Percentiles rank a stretch among this genome's conserved stretches.
Conservation (phyloP, 2,329 filamentous ascomycete species). For the Colletotrichum costaricense region DNA sequence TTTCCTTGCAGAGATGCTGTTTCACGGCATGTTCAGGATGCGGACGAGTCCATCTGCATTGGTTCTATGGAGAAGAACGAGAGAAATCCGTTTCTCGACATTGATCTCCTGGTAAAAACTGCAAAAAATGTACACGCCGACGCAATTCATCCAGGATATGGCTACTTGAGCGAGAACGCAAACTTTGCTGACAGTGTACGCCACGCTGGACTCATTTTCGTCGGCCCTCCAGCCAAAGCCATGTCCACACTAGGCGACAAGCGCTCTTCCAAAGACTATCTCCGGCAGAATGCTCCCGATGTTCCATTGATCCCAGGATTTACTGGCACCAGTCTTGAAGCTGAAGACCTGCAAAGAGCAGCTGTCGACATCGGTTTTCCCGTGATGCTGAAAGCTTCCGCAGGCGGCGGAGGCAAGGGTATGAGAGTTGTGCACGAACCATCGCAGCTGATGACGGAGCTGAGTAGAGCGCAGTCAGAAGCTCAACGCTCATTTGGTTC, state of each 20-base stretch:
- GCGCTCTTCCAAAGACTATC: conserved; percentile 37
- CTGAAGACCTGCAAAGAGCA: too few relatives aligned
- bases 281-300: conserved; percentile 33
- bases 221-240: too few relatives aligned
- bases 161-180: conserved; percentile 35
- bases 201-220: too few relatives aligned
- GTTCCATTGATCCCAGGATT: conserved; percentile 36
- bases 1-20: too few relatives aligned
- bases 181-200: too few relatives aligned
- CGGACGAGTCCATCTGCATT: too few relatives aligned
- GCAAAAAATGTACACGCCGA: not conserved
- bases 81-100: too few relatives aligned
- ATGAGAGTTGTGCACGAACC: conserved; percentile 41
- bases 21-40: too few relatives aligned
- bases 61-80: too few relatives aligned
- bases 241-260: conserved; percentile 38
- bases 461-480: conserved; percentile 28
- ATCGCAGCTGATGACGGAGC: conserved; percentile 35
- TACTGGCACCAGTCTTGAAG: too few relatives aligned
- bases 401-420: conserved; percentile 55
- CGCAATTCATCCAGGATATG: conserved; percentile 38
- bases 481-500: too few relatives aligned
- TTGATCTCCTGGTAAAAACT: too few relatives aligned
- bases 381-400: conserved; percentile 56
- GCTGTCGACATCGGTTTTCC: conserved; percentile 42